Conservation (phyloP, 495 filamentous ascomycete species). For the Corynascus novoguineensis region DNA sequence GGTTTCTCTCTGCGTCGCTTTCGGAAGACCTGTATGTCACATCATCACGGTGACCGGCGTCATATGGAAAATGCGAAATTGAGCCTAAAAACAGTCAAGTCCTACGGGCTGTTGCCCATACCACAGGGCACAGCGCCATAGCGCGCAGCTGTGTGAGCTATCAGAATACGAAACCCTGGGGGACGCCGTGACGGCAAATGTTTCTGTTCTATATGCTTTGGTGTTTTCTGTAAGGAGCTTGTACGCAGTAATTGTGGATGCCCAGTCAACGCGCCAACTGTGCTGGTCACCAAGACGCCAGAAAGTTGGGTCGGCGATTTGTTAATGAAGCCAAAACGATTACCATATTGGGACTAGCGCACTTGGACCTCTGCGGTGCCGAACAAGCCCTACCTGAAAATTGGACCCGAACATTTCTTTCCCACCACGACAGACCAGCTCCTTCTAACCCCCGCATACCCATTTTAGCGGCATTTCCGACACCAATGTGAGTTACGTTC, state of each 20-base stretch:
- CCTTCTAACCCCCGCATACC: slow-evolving; percentile 28
- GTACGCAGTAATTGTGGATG: not conserved
- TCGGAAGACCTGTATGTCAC: slow-evolving; percentile 51
- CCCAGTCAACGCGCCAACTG: too few species aligned
- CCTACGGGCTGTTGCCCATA: slow-evolving; percentile 15
- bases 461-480: slow-evolving; percentile 25
- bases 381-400: slow-evolving; percentile 32
- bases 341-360: slow-evolving; percentile 24
- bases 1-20: slow-evolving; percentile 44
- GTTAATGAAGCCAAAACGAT: not conserved
- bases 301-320: not conserved
- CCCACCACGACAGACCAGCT: slow-evolving; percentile 25
- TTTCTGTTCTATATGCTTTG: not conserved
- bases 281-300: too few species aligned
- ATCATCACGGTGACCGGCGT: slow-evolving; percentile 39
- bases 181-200: slow-evolving; percentile 8
- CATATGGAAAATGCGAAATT: slow-evolving; percentile 44
- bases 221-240: not conserved
- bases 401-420: slow-evolving; percentile 32
- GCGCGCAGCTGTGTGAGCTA: slow-evolving; percentile 14
- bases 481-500: slow-evolving; percentile 29
- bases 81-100: slow-evolving; percentile 29
- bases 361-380: slow-evolving; percentile 1
- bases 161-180: slow-evolving; percentile 10
- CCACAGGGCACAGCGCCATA: slow-evolving; percentile 5